A percentile compares a stretch with the other conserved stretches of the same genome.
phyloP scores from a whole-genome alignment of 805 yeast genomes.

The Hermanozyma aechmeae region DNA sequence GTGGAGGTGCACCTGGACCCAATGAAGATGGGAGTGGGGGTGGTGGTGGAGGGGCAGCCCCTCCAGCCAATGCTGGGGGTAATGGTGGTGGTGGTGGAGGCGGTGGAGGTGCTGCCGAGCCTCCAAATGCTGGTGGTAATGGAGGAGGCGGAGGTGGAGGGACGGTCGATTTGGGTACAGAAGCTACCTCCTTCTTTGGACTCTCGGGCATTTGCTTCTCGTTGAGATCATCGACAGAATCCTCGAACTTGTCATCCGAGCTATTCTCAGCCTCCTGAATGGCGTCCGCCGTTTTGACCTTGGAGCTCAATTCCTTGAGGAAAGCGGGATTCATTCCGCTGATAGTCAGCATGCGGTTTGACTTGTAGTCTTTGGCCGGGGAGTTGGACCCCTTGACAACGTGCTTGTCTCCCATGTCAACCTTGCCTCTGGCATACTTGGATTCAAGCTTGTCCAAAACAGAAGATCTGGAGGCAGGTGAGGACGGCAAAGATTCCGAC shows the following conservation, averaged over 20 bases:
- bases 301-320: slow-evolving; percentile 42
- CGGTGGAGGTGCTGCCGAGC: slow-evolving; percentile 12
- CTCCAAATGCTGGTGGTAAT: slow-evolving; percentile 7
- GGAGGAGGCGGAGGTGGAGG: slow-evolving; percentile 24
- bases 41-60: slow-evolving; percentile 16
- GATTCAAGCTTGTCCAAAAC: slow-evolving; percentile 29
- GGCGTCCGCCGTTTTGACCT: slow-evolving; percentile 35
- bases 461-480: no score
- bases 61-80: slow-evolving; percentile 2
- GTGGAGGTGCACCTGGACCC: slow-evolving; percentile 9
- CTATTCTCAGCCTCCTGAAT: slow-evolving; percentile 15
- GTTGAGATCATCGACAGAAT: slow-evolving; percentile 2
- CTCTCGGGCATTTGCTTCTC: slow-evolving; percentile 1
- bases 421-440: slow-evolving; percentile 38
- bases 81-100: slow-evolving; percentile 15
- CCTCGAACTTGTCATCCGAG: slow-evolving; percentile 4
- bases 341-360: slow-evolving; percentile 23
- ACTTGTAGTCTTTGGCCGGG: slow-evolving; percentile 18
- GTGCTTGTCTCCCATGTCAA: slow-evolving; percentile 6
- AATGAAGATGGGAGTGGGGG: slow-evolving; percentile 11
- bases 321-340: slow-evolving; percentile 39
- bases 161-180: slow-evolving; percentile 3
- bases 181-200: slow-evolving; percentile 1
- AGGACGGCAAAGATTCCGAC: no score
- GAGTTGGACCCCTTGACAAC: slow-evolving; percentile 8